Evolutionary conservation across 108 stramenopile genomes (phyloP).

Genomic region (Stephanodiscus triporus): DNA sequence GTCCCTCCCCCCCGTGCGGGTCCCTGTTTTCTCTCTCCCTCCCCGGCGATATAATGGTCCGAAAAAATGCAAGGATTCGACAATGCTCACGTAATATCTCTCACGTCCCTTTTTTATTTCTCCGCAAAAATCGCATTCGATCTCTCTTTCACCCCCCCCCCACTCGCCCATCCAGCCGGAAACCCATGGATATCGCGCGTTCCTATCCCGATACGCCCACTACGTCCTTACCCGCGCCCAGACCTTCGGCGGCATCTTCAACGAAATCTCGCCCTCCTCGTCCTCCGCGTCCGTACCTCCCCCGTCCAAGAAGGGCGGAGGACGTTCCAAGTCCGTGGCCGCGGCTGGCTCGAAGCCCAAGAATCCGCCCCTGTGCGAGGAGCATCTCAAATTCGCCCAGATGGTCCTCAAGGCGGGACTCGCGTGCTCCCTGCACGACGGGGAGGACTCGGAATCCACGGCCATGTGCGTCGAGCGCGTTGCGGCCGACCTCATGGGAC

Average conservation of each 20-base stretch:
- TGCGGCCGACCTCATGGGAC: slow-evolving; percentile 80
- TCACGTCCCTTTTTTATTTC: background rate
- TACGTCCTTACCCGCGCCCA: slow-evolving; percentile 89
- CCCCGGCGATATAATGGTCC: background rate
- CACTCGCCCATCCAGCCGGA: slow-evolving; percentile 53
- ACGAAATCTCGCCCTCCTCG: slow-evolving; percentile 66
- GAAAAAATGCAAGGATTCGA: background rate
- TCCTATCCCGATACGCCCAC: slow-evolving; percentile 89
- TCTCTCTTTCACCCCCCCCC: slow-evolving; percentile 4
- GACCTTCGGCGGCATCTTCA: slow-evolving; percentile 87
- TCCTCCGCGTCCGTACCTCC: slow-evolving; percentile 16
- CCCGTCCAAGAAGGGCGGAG: slow-evolving; percentile 31
- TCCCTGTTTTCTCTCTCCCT: background rate
- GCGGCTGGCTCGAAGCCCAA: slow-evolving; percentile 51
- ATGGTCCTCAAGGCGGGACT: slow-evolving; percentile 86
- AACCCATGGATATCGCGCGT: slow-evolving; percentile 67
- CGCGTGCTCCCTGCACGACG: slow-evolving; percentile 82
- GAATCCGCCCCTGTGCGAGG: slow-evolving; percentile 65
- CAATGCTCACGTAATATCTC: background rate
- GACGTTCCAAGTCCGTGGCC: slow-evolving; percentile 31
- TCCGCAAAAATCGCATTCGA: background rate
- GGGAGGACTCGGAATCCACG: slow-evolving; percentile 89
- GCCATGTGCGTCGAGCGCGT: slow-evolving; percentile 88
- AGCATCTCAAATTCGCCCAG: slow-evolving; percentile 83
- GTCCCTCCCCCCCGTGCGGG: background rate